phyloP scores from a whole-genome alignment of 2,329 filamentous ascomycete genomes.

The Capronia americana region DNA sequence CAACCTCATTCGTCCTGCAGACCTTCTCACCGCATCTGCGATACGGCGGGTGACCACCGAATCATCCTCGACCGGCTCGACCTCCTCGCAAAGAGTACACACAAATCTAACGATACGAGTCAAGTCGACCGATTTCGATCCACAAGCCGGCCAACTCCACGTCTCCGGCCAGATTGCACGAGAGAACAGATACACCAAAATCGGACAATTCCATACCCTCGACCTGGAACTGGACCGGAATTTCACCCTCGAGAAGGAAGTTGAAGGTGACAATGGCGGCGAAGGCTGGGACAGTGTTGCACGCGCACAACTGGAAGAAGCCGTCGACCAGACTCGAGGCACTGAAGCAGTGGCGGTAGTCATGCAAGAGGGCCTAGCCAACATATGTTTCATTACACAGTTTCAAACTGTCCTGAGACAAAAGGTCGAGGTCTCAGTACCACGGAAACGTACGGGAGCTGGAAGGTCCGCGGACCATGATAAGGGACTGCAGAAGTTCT shows the following conservation, averaged over 20 bases:
- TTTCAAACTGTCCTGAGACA: constrained; percentile 58
- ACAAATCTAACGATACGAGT: constrained; percentile 70
- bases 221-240: constrained; percentile 87
- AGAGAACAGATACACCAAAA: constrained; percentile 71
- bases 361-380: constrained; percentile 75
- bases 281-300: constrained; percentile 89
- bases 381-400: constrained; percentile 59
- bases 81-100: constrained; percentile 68
- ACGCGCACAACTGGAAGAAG: constrained; percentile 76
- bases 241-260: constrained; percentile 84
- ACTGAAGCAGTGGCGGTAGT: constrained; percentile 88
- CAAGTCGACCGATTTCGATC: constrained; percentile 71
- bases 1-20: constrained; percentile 71
- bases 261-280: constrained; percentile 53
- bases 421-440: constrained; percentile 56
- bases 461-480: constrained; percentile 52
- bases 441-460: constrained; percentile 55
- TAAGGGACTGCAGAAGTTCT: constrained; percentile 76
- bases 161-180: constrained; percentile 69
- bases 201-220: constrained; percentile 72
- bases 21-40: constrained; percentile 69
- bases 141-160: constrained; percentile 71
- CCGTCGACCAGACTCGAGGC: constrained; percentile 76
- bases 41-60: constrained; percentile 70
- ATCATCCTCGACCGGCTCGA: constrained; percentile 64